Percentiles rank a stretch among this genome's conserved stretches.
phyloP scores from a whole-genome alignment of 1,139 yeast species.

The Saccharomyces hybrid region DNA sequence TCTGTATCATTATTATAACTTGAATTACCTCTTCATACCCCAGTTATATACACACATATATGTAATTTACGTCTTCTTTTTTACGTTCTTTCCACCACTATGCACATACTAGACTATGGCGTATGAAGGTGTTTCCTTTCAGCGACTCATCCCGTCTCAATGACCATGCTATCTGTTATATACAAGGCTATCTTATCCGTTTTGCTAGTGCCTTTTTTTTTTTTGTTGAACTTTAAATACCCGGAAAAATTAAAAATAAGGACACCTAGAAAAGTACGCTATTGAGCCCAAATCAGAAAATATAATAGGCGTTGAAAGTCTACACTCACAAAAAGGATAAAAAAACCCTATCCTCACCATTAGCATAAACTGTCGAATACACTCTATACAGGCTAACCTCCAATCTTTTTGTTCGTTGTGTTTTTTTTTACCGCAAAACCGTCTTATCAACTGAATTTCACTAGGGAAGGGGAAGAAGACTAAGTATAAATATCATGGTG shows the following conservation, averaged over 20 bases:
- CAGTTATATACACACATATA: constrained; percentile 1
- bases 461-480: background rate
- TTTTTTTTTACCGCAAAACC: background rate
- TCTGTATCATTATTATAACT: background rate
- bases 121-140: background rate
- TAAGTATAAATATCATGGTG: background rate
- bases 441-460: background rate
- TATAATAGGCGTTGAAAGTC: background rate
- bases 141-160: background rate
- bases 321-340: background rate
- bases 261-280: background rate
- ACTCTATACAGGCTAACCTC: background rate
- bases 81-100: background rate
- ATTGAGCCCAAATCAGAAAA: background rate
- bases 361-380: background rate
- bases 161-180: background rate
- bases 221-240: background rate
- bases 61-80: background rate
- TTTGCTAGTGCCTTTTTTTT: background rate
- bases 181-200: too few species aligned
- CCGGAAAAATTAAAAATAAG: background rate
- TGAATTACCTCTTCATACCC: background rate
- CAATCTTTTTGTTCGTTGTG: background rate
- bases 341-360: background rate
- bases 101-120: background rate